Base-by-base conservation (phyloP, 352 stramenopile genomes). In the Blastocystis sp. region DNA sequence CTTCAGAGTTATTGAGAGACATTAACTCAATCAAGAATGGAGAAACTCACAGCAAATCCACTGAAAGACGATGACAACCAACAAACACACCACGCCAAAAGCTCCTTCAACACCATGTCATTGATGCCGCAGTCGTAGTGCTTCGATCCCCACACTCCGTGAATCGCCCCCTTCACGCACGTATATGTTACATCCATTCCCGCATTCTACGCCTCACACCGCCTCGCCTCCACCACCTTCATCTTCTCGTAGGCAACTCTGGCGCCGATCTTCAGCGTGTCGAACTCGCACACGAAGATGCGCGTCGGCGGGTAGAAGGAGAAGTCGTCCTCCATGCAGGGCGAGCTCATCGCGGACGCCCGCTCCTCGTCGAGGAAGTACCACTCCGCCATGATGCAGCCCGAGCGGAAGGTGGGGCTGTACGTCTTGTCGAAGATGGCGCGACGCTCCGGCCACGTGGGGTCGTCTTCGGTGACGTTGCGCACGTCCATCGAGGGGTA, bases 401-500 rank as follows among this genome's bases (percentile, higher is more conserved):
- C 74, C 37, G 60, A 50, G 33, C 55, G 55, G 50, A 55, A 70
- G 1, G 19, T 13, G 9, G 66, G 60, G 24, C 74, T 59, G 26
- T 37, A 85, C 29, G 74, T 85, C 3, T 85, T 69, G 1, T 85
- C 74, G 29, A 59, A 67, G 16, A 85, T 69, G 50, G 66, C 4
- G 41, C 70, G 67, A 12, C 74, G 59, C 29, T 85, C 74, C 12
- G 65, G 50, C 74, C 74, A 85, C n/a, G 74, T 69, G 13, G 31
- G 60, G 0, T 85, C 74, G 6, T 55, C 74, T 4, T 66, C 74
- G n/a, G 74, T 50, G n/a, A 85, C 60, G 4, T 35, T 37, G 26
- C 74, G 74, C 26, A 37, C 41, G 35, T 85, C 74, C 74, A 85
- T 85, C 29, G 74, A 51, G 6, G 74, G 74, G 35, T 85, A 85